phyloP scores from a whole-genome alignment of 345 rosid species.

The Eucalyptus sideroxylon region DNA sequence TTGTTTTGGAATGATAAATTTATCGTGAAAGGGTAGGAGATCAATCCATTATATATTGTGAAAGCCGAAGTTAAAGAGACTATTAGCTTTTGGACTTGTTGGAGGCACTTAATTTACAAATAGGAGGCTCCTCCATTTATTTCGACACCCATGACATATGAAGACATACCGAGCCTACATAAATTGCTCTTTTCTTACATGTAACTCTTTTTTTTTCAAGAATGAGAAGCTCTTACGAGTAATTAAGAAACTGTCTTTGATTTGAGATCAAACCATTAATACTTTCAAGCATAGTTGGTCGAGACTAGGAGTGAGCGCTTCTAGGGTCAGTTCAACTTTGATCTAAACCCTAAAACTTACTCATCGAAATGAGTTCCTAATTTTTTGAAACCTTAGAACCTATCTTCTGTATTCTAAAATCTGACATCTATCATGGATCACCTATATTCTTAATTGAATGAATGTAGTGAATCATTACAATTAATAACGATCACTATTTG shows the following conservation, averaged over 20 bases:
- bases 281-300: fast-evolving
- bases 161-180: neutral
- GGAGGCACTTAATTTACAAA: neutral
- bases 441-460: too few relatives aligned
- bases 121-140: neutral
- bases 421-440: too few relatives aligned
- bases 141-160: neutral
- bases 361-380: too few relatives aligned
- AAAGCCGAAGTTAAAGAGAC: neutral
- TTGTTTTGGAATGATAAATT: neutral
- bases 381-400: too few relatives aligned
- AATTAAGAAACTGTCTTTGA: too few relatives aligned
- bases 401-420: too few relatives aligned
- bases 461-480: too few relatives aligned
- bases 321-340: fast-evolving
- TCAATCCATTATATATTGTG: neutral
- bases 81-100: neutral
- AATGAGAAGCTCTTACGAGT: neutral
- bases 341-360: too few relatives aligned
- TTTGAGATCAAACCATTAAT: too few relatives aligned
- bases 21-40: neutral
- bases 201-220: neutral
- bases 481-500: too few relatives aligned
- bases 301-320: too few relatives aligned
- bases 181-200: neutral